phyloP scores from a whole-genome alignment of 805 yeast species.

The Cyberlindnera amylophila region DNA sequence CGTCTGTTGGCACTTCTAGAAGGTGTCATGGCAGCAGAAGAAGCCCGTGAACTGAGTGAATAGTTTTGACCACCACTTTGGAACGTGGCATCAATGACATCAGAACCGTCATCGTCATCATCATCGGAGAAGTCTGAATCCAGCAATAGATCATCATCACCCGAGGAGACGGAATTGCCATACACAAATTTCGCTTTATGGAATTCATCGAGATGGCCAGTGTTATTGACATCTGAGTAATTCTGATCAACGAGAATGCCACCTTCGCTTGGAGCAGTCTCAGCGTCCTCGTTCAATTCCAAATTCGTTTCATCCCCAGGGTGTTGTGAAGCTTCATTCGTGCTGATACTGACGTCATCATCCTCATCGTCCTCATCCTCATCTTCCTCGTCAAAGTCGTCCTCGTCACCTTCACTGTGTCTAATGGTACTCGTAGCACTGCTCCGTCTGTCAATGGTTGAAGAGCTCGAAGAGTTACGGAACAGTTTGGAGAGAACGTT shows the following conservation, averaged over 20 bases:
- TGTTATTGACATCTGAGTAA: slow-evolving; percentile 24
- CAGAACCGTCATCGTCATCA: slow-evolving; percentile 37
- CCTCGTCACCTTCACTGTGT: slow-evolving; percentile 7
- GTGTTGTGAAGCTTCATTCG: background rate
- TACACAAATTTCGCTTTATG: slow-evolving; percentile 17
- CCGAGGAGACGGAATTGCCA: slow-evolving; percentile 27
- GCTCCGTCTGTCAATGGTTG: slow-evolving; percentile 14
- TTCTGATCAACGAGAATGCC: slow-evolving; percentile 25
- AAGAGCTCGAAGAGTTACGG: slow-evolving; percentile 20
- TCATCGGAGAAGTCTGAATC: slow-evolving; percentile 36
- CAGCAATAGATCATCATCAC: slow-evolving; percentile 27
- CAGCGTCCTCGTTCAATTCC: slow-evolving; percentile 11
- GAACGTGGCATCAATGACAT: slow-evolving; percentile 38
- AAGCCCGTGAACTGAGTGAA: slow-evolving; percentile 17
- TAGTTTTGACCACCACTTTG: slow-evolving; percentile 27
- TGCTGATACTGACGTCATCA: slow-evolving; percentile 4
- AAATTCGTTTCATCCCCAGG: slow-evolving; percentile 7
- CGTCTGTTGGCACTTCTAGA: slow-evolving; percentile 16
- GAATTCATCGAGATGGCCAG: slow-evolving; percentile 14
- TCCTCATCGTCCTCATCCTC: slow-evolving; percentile 8
- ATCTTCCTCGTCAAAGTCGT: slow-evolving; percentile 9
- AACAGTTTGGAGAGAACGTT: slow-evolving; percentile 25
- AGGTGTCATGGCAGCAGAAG: slow-evolving; percentile 15
- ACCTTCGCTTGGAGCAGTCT: slow-evolving; percentile 6
- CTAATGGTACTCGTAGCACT: slow-evolving; percentile 6